Evolutionary conservation across 2,329 filamentous ascomycete species (phyloP).

Genomic region (Aspergillus unguis): DNA sequence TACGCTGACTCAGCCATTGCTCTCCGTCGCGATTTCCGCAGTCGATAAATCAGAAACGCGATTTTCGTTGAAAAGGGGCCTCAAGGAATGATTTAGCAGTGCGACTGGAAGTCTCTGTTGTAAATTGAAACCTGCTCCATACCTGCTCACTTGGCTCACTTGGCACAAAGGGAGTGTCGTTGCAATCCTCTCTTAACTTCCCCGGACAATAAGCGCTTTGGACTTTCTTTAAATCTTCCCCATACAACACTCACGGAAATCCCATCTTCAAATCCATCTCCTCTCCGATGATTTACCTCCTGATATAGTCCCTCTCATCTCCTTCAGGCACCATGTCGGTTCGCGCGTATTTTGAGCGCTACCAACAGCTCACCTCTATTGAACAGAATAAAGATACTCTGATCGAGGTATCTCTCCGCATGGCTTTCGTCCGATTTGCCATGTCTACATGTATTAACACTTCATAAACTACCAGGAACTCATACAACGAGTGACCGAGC

Average conservation of each 20-base stretch:
- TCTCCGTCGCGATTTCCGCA: slow-evolving; percentile 5
- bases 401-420: slow-evolving; percentile 41
- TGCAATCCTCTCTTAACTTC: neutral
- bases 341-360: slow-evolving; percentile 40
- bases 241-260: neutral
- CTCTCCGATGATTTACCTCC: slow-evolving; percentile 1
- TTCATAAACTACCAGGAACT: slow-evolving; percentile 39
- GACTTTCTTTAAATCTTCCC: neutral
- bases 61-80: neutral
- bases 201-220: slow-evolving; percentile 7
- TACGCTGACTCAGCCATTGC: slow-evolving; percentile 19
- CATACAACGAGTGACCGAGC: slow-evolving; percentile 42
- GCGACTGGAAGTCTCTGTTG: neutral
- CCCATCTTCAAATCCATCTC: neutral
- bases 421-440: slow-evolving; percentile 4
- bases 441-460: slow-evolving; percentile 16
- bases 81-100: neutral
- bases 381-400: slow-evolving; percentile 48
- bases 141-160: neutral
- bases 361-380: slow-evolving; percentile 42
- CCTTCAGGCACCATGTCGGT: slow-evolving; percentile 30
- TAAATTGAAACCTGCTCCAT: neutral
- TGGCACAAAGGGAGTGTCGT: neutral
- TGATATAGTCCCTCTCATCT: neutral
- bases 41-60: neutral